Base-by-base conservation (phyloP, 1,284 basidiomycete species). In the Heliocybe sulcata region DNA sequence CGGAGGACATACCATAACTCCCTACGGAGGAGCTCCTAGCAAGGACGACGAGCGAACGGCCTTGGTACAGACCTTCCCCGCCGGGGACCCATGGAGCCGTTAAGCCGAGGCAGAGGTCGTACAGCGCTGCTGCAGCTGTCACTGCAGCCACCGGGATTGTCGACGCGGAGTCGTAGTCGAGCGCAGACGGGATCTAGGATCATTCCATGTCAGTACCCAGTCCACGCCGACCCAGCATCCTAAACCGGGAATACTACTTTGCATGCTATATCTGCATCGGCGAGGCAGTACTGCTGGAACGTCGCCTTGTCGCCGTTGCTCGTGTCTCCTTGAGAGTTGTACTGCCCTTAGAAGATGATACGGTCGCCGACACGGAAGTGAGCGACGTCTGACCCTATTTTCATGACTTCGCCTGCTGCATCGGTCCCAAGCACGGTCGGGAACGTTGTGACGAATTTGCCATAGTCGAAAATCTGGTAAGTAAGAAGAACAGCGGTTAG, bases 401-500 rank as follows among this genome's bases (percentile, higher is more conserved):
- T 70, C 22, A 75, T 76, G 22, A 87, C 76, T 2, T 75, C 69
- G 11, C 86, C 85, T 27, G 78, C 75, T 49, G 76, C 76, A 61
- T 89, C 86, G 19, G 68, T 73, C 3, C 86, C 86, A 10, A 81
- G 65, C 6, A 80, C 66, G 8, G 72, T 69, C 9, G 81, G 75
- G 52, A 69, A 75, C 25, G 63, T 59, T 0, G 60, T 48, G 0
- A 67, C 54, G 56, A 70, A 65, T 38, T 67, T 57, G 0, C 65
- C 70, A 49, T 59, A 61, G n/a, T 58, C 64, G 49, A 68, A 68
- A 31, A 74, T 64, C 38, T 42, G n/a, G n/a, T n/a, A n/a, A n/a
- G n/a, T n/a, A n/a, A n/a, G n/a, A 20, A 20, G 19, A 20, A 9
- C 8, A 42, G 16, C 16, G 38, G 38, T 20, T 6, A n/a, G 38